These are phyloP conservation scores for Colletotrichum viniferum DNA, from an alignment of 2,329 filamentous ascomycete species.

Conservation along the genomic window DNA sequence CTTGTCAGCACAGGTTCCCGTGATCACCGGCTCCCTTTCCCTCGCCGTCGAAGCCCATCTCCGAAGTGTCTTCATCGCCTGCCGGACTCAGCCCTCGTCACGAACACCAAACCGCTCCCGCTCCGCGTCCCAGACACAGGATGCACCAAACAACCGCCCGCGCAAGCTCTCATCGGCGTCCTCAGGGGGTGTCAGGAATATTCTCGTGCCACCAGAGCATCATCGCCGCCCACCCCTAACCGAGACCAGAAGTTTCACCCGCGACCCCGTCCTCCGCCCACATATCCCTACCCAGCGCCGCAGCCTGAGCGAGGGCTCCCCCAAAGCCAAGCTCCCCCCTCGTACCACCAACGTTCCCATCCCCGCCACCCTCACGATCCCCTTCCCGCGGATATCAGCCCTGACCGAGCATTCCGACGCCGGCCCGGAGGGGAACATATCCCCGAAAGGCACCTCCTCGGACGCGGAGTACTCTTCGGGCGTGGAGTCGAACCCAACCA, in stretches of 20 bases:
- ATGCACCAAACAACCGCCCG: neutral
- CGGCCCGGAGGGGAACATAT: neutral
- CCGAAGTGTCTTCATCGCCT: constrained; percentile 12
- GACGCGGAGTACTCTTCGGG: constrained; percentile 17
- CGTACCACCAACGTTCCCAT: neutral
- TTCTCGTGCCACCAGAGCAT: neutral
- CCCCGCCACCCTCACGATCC: constrained; percentile 2
- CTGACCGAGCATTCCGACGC: constrained; percentile 13
- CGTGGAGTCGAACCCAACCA: constrained; percentile 11
- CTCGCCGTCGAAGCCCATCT: constrained; percentile 13
- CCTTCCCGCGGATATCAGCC: constrained; percentile 12
- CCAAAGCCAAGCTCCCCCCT: neutral
- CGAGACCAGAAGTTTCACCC: neutral
- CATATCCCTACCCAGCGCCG: neutral
- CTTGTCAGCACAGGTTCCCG: constrained; percentile 8
- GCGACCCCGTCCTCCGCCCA: neutral
- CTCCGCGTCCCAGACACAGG: neutral
- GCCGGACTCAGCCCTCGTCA: neutral
- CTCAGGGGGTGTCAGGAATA: neutral
- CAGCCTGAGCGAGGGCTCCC: neutral
- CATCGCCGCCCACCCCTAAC: neutral
- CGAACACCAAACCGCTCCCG: neutral
- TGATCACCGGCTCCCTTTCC: constrained; percentile 7
- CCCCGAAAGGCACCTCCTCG: neutral
- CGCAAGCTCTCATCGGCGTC: neutral